phyloP scores from a whole-genome alignment of 768 basidiomycete genomes.

The Strobilomyces confusus region DNA sequence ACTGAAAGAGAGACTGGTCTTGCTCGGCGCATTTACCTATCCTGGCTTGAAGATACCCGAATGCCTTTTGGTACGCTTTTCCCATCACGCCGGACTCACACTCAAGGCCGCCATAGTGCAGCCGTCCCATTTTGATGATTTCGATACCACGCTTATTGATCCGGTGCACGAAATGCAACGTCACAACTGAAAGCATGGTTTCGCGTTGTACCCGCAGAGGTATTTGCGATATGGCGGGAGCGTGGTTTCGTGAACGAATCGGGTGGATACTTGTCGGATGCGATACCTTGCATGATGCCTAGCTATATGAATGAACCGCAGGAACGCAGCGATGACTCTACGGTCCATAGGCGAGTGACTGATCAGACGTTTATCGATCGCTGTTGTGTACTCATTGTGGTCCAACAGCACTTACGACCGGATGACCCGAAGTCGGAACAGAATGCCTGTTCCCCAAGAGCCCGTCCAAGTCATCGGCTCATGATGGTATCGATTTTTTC shows the following conservation, averaged over 20 bases:
- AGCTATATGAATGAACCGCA: background rate
- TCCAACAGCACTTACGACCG: background rate
- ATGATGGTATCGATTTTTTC: no score
- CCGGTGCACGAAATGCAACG: background rate
- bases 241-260: background rate
- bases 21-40: constrained; percentile 29
- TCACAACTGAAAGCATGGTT: background rate
- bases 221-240: background rate
- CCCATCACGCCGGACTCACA: background rate
- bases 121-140: no score
- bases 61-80: background rate
- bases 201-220: background rate
- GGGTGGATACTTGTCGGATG: background rate
- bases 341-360: background rate
- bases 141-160: background rate
- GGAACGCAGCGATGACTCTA: background rate
- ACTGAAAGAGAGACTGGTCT: constrained; percentile 36
- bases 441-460: background rate
- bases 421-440: constrained; percentile 1
- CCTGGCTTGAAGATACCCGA: background rate
- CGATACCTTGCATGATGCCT: background rate
- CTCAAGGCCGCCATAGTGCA: background rate
- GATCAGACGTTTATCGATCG: background rate
- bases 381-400: background rate
- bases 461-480: background rate